phyloP scores from a whole-genome alignment of 371 early-diverging fungal genomes.

The Mortierella sp. region DNA sequence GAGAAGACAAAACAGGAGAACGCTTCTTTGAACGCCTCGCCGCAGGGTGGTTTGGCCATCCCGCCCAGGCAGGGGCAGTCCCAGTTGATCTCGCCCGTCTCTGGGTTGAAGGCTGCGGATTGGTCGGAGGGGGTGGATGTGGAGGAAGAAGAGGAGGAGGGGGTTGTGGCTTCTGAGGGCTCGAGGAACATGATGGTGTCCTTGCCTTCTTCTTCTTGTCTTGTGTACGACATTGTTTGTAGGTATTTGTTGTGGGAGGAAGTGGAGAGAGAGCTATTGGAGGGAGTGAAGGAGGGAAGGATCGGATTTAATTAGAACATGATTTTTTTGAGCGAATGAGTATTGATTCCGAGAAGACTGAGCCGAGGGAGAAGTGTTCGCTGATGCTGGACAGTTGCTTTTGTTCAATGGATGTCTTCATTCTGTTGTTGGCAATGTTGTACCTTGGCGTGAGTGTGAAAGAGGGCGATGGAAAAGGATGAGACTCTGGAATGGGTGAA shows the following conservation, averaged over 20 bases:
- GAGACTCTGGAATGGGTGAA: not conserved
- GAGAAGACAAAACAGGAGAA: constrained; percentile 98
- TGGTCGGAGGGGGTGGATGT: constrained; percentile 47
- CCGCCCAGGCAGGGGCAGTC: constrained; percentile 97
- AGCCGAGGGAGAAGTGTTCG: too few species aligned
- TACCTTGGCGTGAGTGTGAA: too few species aligned
- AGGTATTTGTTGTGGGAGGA: not conserved
- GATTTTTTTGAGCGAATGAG: too few species aligned
- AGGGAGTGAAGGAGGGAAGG: not conserved
- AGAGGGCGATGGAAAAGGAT: too few species aligned
- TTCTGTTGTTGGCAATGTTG: too few species aligned
- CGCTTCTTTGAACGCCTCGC: constrained; percentile 95
- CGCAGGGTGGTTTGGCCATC: constrained; percentile 97
- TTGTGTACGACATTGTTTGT: constrained; percentile 28
- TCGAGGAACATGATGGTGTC: constrained; percentile 70
- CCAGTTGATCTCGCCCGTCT: constrained; percentile 98
- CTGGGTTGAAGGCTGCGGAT: constrained; percentile 71
- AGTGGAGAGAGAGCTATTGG: not conserved
- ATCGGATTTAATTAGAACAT: too few species aligned
- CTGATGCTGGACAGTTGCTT: too few species aligned
- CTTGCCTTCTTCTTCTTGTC: constrained; percentile 34
- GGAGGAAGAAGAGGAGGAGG: constrained; percentile 16
- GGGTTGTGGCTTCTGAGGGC: constrained; percentile 41
- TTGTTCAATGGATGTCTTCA: too few species aligned
- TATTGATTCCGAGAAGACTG: too few species aligned